Evolutionary conservation across 176 grass and related monocot genomes (phyloP).

Genomic region (Sorghum bicolor): Sorghum_bicolor_NCBIv3 NC_012870.2:56195001-56195500

Average conservation of each 20-base stretch:
- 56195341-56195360: background rate
- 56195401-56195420: background rate
- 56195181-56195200: slow-evolving; percentile 30
- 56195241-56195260: slow-evolving; percentile 6
- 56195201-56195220: background rate
- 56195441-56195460: slow-evolving; percentile 98
- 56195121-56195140: slow-evolving; percentile 76
- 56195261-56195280: slow-evolving; percentile 95
- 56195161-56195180: slow-evolving; percentile 48
- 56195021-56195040: slow-evolving; percentile 57
- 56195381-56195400: background rate
- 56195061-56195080: slow-evolving; percentile 71
- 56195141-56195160: slow-evolving; percentile 72
- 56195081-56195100: slow-evolving; percentile 59
- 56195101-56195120: slow-evolving; percentile 74
- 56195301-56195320: slow-evolving; percentile 99
- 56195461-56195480: slow-evolving; percentile 93
- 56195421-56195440: slow-evolving; percentile 88
- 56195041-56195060: slow-evolving; percentile 45
- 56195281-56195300: slow-evolving; percentile 96
- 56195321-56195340: background rate
- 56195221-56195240: background rate
- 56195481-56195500: slow-evolving; percentile 86
- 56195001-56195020: slow-evolving; percentile 29
- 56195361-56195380: background rate